These are phyloP conservation scores for Vigna mungo DNA, from an alignment of 306 rosid genomes.

Conservation along the genomic window DNA sequence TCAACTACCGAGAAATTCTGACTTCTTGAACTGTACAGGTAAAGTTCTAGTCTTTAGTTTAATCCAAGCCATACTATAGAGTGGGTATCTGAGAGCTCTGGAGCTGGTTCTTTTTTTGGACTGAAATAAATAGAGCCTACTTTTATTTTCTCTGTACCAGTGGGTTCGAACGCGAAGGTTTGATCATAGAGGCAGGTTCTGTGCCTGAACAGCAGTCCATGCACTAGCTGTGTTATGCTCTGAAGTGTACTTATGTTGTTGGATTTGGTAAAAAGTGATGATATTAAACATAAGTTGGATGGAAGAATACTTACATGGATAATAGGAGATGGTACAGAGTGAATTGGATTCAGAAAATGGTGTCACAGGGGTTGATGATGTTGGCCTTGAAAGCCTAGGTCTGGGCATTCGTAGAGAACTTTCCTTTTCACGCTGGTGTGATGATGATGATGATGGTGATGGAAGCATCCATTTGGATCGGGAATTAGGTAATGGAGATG, in stretches of 20 bases:
- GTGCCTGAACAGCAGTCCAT: constrained; percentile 24
- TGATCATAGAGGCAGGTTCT: constrained; percentile 33
- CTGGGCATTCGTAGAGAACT: constrained; percentile 63
- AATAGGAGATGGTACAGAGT: constrained; percentile 67
- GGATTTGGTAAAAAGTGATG: constrained; percentile 43
- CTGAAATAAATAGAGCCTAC: constrained; percentile 8
- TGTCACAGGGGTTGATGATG: constrained; percentile 43
- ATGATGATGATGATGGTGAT: constrained; percentile 50
- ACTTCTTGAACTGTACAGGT: constrained; percentile 45
- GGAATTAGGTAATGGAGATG: constrained; percentile 50
- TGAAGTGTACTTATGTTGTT: constrained; percentile 35
- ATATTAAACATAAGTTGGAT: constrained; percentile 40
- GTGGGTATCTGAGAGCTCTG: constrained; percentile 32
- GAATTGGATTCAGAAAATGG: constrained; percentile 55
- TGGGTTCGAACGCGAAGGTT: background rate
- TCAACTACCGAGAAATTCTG: constrained; percentile 34
- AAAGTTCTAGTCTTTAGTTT: constrained; percentile 40
- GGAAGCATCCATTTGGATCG: constrained; percentile 53
- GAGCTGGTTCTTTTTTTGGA: constrained; percentile 37
- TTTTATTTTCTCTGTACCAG: constrained; percentile 1
- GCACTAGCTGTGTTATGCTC: constrained; percentile 39
- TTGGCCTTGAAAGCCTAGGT: constrained; percentile 50
- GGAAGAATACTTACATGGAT: constrained; percentile 49
- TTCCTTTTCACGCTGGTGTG: constrained; percentile 80
- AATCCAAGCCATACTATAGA: constrained; percentile 31